These are phyloP conservation scores for Solanum phureja DNA, from an alignment of 257 asterid genomes.

Conservation along the genomic window DNA sequence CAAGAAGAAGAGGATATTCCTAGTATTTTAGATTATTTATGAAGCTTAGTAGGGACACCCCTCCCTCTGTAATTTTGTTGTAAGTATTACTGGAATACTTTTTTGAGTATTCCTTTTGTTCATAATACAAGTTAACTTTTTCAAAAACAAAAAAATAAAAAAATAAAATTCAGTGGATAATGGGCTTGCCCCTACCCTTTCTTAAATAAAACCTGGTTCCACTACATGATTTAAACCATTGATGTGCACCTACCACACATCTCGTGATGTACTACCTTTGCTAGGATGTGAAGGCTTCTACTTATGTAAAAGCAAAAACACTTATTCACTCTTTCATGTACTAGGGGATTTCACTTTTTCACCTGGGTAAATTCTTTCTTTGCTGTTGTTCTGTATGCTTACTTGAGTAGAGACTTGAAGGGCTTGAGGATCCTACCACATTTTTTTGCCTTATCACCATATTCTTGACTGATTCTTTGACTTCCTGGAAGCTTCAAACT, in stretches of 20 bases:
- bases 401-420: neutral
- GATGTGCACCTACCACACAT: neutral
- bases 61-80: too few species aligned
- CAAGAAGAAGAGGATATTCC: too few species aligned
- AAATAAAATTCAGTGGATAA: neutral
- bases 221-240: neutral
- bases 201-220: neutral
- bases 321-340: neutral
- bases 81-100: too few species aligned
- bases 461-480: neutral
- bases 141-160: too few species aligned
- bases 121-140: too few species aligned
- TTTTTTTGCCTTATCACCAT: neutral
- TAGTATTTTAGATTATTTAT: too few species aligned
- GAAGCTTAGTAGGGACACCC: too few species aligned
- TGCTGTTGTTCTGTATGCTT: neutral
- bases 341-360: neutral
- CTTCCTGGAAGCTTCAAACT: neutral
- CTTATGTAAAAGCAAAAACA: neutral
- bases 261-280: neutral
- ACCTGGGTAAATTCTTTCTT: neutral
- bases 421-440: neutral
- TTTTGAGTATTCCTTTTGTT: too few species aligned
- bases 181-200: neutral
- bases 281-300: neutral